Evolutionary conservation across 192 early-diverging fungal species (phyloP).

Genomic region (Dissophora ornata): DNA sequence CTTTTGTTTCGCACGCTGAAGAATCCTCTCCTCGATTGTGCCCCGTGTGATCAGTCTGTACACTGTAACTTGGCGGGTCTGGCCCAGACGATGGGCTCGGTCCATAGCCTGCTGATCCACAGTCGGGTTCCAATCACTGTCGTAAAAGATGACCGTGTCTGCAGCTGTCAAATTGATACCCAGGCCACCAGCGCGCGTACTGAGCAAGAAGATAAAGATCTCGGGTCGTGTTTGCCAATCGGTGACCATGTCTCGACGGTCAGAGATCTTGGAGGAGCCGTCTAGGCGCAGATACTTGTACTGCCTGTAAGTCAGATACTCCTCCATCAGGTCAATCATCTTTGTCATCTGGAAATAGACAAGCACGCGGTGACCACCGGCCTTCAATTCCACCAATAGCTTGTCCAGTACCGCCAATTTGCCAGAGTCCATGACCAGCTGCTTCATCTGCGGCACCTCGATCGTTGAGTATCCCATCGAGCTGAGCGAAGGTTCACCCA

Average conservation of each 20-base stretch:
- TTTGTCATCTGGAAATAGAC: conserved; percentile 92
- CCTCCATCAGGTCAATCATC: conserved; percentile 91
- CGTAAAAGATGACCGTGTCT: conserved; percentile 90
- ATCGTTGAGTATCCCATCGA: conserved; percentile 47
- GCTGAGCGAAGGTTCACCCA: conserved; percentile 53
- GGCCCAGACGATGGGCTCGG: conserved; percentile 86
- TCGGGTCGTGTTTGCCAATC: conserved; percentile 92
- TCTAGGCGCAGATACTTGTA: conserved; percentile 91
- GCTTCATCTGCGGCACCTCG: conserved; percentile 65
- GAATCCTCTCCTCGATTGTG: conserved; percentile 85
- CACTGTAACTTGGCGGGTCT: conserved; percentile 87
- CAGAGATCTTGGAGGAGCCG: conserved; percentile 86
- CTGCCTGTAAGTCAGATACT: conserved; percentile 86
- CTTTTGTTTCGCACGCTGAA: conserved; percentile 86
- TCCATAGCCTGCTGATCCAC: conserved; percentile 95
- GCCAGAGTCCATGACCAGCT: conserved; percentile 83
- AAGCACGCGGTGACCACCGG: conserved; percentile 82
- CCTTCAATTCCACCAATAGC: conserved; percentile 76
- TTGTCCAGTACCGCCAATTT: conserved; percentile 80
- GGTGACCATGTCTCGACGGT: conserved; percentile 90
- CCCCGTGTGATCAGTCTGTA: conserved; percentile 85
- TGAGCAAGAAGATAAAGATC: conserved; percentile 87
- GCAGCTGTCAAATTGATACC: conserved; percentile 93
- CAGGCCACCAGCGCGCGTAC: conserved; percentile 87
- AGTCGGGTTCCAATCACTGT: conserved; percentile 92